Percentiles rank a stretch among this genome's conserved stretches.
Evolutionary conservation across 495 filamentous ascomycete species (phyloP).

Genomic region (Antarctomyces pellizariae): DNA sequence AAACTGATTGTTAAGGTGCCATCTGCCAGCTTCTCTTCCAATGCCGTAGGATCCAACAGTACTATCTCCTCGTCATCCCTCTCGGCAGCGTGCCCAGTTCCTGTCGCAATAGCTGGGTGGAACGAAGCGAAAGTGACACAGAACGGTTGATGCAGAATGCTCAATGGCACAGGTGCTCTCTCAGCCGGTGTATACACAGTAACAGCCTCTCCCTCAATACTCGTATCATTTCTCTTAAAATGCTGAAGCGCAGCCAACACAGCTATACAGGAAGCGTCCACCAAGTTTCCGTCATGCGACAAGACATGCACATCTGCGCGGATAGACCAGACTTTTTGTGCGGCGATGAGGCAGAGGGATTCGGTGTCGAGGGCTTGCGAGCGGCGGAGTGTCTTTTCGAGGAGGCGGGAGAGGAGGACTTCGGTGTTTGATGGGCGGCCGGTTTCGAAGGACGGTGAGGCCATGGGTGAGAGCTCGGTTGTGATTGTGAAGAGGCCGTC

Average conservation of each 20-base stretch:
- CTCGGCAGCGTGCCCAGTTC: conserved; percentile 1
- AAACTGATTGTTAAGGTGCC: conserved; percentile 67
- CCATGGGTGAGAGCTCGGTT: conserved; percentile 80
- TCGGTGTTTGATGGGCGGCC: conserved; percentile 64
- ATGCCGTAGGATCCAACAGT: conserved; percentile 51
- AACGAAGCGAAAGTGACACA: conserved; percentile 71
- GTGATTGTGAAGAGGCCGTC: conserved; percentile 84
- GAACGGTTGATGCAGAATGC: conserved; percentile 73
- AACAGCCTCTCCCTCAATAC: conserved; percentile 56
- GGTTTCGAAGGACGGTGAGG: conserved; percentile 72
- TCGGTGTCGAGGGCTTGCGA: conserved; percentile 84
- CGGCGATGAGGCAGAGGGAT: conserved; percentile 79
- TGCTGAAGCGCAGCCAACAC: conserved; percentile 72
- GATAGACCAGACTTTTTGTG: conserved; percentile 70
- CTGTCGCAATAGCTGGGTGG: conserved; percentile 23
- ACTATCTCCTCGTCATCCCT: conserved; percentile 22
- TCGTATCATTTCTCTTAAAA: conserved; percentile 71
- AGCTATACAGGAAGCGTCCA: conserved; percentile 66
- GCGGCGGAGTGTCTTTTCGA: conserved; percentile 83
- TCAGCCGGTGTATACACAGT: conserved; percentile 66
- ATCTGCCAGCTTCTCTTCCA: conserved; percentile 71
- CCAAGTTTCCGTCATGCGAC: conserved; percentile 68
- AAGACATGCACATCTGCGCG: conserved; percentile 78
- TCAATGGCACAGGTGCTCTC: conserved; percentile 68
- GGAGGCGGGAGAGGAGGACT: conserved; percentile 57